Evolutionary conservation across 176 grass and related monocot species (phyloP).

Genomic region (Saccharum officinarum): DNA sequence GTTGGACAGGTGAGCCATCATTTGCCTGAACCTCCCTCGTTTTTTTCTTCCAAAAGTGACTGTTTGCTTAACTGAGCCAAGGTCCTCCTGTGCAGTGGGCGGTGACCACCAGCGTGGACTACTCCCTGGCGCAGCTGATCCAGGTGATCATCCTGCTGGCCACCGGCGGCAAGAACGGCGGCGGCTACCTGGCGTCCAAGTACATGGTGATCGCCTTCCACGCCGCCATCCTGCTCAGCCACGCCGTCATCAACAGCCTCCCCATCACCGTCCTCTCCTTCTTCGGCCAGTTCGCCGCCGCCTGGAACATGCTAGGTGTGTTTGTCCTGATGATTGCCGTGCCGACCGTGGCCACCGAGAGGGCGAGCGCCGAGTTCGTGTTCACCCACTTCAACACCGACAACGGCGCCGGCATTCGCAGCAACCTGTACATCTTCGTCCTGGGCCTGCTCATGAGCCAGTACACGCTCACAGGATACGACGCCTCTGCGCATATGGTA

Average conservation of each 20-base stretch:
- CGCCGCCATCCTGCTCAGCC: slow-evolving; percentile 72
- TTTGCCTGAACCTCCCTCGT: neutral
- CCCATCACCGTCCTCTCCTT: slow-evolving; percentile 77
- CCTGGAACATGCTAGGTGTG: slow-evolving; percentile 92
- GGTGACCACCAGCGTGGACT: slow-evolving; percentile 89
- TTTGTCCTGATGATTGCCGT: slow-evolving; percentile 83
- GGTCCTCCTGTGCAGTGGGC: slow-evolving; percentile 66
- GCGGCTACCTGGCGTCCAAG: slow-evolving; percentile 89
- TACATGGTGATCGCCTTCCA: slow-evolving; percentile 87
- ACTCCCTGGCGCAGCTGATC: slow-evolving; percentile 82
- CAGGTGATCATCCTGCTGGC: slow-evolving; percentile 89
- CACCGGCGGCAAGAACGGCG: slow-evolving; percentile 75
- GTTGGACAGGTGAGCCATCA: slow-evolving; percentile 73
- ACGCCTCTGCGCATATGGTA: slow-evolving; percentile 86
- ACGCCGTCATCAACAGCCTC: slow-evolving; percentile 91
- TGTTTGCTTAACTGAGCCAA: neutral
- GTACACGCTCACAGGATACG: slow-evolving; percentile 82
- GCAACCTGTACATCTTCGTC: slow-evolving; percentile 75
- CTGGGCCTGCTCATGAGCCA: slow-evolving; percentile 93
- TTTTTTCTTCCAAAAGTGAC: neutral
- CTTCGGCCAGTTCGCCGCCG: slow-evolving; percentile 82
- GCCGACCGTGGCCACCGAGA: slow-evolving; percentile 73
- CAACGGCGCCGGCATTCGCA: slow-evolving; percentile 78
- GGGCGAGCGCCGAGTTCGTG: slow-evolving; percentile 75
- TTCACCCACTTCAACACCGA: slow-evolving; percentile 92